Conservation (phyloP, 805 yeast genomes). For the Lipomyces anomalus region DNA sequence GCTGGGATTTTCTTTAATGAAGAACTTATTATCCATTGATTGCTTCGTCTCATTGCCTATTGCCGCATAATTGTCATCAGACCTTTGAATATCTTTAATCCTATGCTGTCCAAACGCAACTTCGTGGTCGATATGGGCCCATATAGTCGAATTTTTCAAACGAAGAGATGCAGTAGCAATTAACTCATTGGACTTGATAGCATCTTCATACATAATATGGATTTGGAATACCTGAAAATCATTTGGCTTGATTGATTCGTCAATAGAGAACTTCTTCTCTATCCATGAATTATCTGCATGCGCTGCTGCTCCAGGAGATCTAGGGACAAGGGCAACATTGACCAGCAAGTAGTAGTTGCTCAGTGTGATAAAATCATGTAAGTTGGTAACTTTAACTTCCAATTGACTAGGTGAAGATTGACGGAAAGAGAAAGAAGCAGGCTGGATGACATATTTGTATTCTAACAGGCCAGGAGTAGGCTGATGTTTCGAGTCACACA, state of each 20-base stretch:
- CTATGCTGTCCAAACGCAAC: conserved; percentile 33
- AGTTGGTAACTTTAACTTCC: conserved; percentile 21
- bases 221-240: not conserved
- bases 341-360: conserved; percentile 12
- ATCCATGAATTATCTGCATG: not conserved
- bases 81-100: no score
- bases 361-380: conserved; percentile 26
- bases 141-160: conserved; percentile 9
- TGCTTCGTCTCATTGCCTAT: no score
- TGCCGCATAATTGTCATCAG: no score
- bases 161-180: conserved; percentile 1
- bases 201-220: not conserved
- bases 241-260: no score
- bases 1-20: not conserved
- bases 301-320: conserved; percentile 3
- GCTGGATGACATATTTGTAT: conserved; percentile 35
- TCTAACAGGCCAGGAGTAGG: conserved; percentile 37
- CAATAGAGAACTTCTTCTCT: not conserved
- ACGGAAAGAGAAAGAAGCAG: conserved; percentile 23
- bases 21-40: not conserved
- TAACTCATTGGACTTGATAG: no score
- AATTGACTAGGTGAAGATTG: no score
- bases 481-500: conserved; percentile 32
- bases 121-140: conserved; percentile 27
- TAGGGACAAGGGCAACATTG: conserved; percentile 1